These are phyloP conservation scores for Talaromyces verruculosus DNA, from an alignment of 2,329 filamentous ascomycete genomes.

Conservation along the genomic window DNA sequence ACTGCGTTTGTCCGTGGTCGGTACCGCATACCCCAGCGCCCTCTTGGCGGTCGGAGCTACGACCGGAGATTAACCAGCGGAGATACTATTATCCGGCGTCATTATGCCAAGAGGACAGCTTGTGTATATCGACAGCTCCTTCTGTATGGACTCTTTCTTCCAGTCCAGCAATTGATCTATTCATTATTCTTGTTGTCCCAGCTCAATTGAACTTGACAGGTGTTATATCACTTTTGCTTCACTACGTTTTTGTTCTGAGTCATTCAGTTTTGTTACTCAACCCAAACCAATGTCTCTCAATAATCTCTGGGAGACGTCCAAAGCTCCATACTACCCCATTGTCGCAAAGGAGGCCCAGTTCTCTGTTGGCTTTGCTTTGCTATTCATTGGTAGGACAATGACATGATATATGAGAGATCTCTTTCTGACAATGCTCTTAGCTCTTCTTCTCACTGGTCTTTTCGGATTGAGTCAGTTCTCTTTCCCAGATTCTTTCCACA, in stretches of 20 bases:
- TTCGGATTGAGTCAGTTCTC: slow-evolving; percentile 79
- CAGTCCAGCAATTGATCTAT: not conserved
- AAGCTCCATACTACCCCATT: slow-evolving; percentile 76
- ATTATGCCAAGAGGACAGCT: slow-evolving; percentile 25
- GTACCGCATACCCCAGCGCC: slow-evolving; percentile 20
- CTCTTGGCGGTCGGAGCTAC: slow-evolving; percentile 10
- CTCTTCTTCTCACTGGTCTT: slow-evolving; percentile 68
- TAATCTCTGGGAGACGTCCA: slow-evolving; percentile 91
- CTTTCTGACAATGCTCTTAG: slow-evolving; percentile 35
- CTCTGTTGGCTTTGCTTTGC: slow-evolving; percentile 71
- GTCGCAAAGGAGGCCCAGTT: slow-evolving; percentile 84
- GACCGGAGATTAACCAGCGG: slow-evolving; percentile 26
- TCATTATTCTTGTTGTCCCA: not conserved
- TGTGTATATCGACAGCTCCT: slow-evolving; percentile 6
- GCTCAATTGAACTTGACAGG: not conserved
- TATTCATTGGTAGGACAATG: slow-evolving; percentile 59
- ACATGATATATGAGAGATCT: not conserved
- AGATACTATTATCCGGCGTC: slow-evolving; percentile 27
- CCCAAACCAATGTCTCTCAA: slow-evolving; percentile 63
- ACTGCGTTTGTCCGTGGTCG: slow-evolving; percentile 18
- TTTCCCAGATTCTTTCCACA: not conserved
- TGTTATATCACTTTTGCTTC: not conserved
- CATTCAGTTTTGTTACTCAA: not conserved
- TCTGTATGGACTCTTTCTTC: not conserved
- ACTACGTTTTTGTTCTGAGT: not conserved